Conservation (phyloP, 805 yeast genomes). For the Candida maesae region DNA sequence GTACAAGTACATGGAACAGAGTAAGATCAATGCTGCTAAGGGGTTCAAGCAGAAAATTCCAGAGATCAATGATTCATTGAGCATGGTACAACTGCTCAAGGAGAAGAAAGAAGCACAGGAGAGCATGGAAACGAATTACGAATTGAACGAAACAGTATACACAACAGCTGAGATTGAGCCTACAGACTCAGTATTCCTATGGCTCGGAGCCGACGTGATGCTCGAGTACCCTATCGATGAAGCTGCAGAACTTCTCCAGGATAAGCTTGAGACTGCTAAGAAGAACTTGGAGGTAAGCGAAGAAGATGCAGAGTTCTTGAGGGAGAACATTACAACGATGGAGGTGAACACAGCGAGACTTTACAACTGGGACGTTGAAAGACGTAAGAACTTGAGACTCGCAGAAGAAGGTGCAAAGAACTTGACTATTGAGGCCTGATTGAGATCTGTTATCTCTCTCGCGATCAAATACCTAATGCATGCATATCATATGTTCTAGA, state of each 20-base stretch:
- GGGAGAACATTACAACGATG: slow-evolving; percentile 93
- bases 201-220: slow-evolving; percentile 99
- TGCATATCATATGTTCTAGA: too few species aligned
- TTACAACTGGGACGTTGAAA: slow-evolving; percentile 84
- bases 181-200: slow-evolving; percentile 67
- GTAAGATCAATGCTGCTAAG: slow-evolving; percentile 35
- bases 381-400: slow-evolving; percentile 49
- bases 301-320: slow-evolving; percentile 78
- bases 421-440: too few species aligned
- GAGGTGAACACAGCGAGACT: slow-evolving; percentile 95
- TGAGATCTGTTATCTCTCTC: too few species aligned
- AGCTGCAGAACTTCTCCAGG: slow-evolving; percentile 66
- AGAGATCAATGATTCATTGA: slow-evolving; percentile 85
- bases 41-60: slow-evolving; percentile 72
- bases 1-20: slow-evolving; percentile 75
- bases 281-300: slow-evolving; percentile 57
- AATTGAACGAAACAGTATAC: slow-evolving; percentile 87
- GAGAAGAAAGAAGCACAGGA: slow-evolving; percentile 40
- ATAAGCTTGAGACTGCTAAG: slow-evolving; percentile 60
- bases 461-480: slow-evolving; percentile 3
- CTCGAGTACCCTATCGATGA: slow-evolving; percentile 88
- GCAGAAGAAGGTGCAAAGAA: slow-evolving; percentile 39
- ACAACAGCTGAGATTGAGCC: slow-evolving; percentile 74
- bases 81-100: slow-evolving; percentile 60
- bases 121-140: slow-evolving; percentile 72